Percentiles rank a stretch among this genome's conserved stretches.
Conservation (phyloP, 306 rosid species). For the Mucuna pruriens region DNA sequence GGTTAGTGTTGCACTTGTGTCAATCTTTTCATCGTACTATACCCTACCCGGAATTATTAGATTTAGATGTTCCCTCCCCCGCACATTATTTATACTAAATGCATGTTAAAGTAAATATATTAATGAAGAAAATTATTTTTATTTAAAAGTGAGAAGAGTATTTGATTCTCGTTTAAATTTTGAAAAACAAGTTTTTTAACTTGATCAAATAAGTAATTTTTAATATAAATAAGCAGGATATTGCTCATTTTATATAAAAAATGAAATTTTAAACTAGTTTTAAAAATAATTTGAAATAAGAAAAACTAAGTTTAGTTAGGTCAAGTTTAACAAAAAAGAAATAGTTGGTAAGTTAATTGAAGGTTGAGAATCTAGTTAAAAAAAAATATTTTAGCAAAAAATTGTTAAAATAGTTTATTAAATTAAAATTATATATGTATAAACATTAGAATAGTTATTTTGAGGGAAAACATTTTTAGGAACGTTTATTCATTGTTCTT, state of each 20-base stretch:
- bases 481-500: no score
- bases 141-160: no score
- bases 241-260: not conserved
- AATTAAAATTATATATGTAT: no score
- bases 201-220: not conserved
- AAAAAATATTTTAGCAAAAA: not conserved
- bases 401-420: no score
- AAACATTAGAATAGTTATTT: no score
- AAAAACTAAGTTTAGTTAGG: not conserved
- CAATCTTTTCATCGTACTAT: not conserved
- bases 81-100: not conserved
- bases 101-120: not conserved
- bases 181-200: not conserved
- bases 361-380: not conserved
- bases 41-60: not conserved
- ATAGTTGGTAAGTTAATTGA: not conserved
- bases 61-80: not conserved
- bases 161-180: not conserved
- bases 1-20: not conserved
- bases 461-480: no score
- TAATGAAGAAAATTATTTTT: not conserved
- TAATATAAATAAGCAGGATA: no score
- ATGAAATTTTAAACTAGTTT: not conserved
- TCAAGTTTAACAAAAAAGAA: not conserved
- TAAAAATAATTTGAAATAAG: not conserved